Evolutionary conservation across 352 stramenopile species (phyloP).

Genomic region (Aphanomyces cochlioides): DNA sequence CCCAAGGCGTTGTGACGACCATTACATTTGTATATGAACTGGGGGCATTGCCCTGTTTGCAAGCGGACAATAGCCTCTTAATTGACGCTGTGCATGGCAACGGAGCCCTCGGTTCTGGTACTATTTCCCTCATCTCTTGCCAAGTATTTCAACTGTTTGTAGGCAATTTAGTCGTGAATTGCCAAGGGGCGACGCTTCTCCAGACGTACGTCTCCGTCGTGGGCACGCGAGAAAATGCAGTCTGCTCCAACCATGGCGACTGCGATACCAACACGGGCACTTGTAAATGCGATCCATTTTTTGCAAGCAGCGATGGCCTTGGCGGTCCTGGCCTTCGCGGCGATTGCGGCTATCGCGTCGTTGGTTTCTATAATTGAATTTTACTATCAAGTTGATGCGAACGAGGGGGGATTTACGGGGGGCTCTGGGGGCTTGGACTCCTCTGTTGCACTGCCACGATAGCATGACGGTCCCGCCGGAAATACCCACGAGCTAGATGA

Average conservation of each 20-base stretch:
- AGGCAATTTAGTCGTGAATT: slow-evolving; percentile 44
- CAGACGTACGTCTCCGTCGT: slow-evolving; percentile 40
- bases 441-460: too few relatives aligned
- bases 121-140: neutral
- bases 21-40: slow-evolving; percentile 62
- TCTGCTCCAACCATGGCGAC: slow-evolving; percentile 71
- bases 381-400: too few relatives aligned
- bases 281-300: slow-evolving; percentile 59
- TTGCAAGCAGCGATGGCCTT: slow-evolving; percentile 67
- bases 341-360: slow-evolving; percentile 57
- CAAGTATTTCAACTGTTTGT: neutral
- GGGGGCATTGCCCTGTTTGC: slow-evolving; percentile 51
- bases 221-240: slow-evolving; percentile 61
- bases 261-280: slow-evolving; percentile 46
- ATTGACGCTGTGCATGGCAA: slow-evolving; percentile 51
- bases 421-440: too few relatives aligned
- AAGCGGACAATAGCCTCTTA: slow-evolving; percentile 39
- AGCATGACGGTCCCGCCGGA: too few relatives aligned
- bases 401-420: too few relatives aligned
- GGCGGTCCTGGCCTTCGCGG: slow-evolving; percentile 55
- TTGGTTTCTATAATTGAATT: neutral
- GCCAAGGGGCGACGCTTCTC: slow-evolving; percentile 37
- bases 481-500: too few relatives aligned
- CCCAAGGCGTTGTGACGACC: slow-evolving; percentile 40
- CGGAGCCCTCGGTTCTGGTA: slow-evolving; percentile 47